These are phyloP conservation scores for Wickerhamomyces sydowiorum DNA, from an alignment of 805 yeast species.

Conservation along the genomic window DNA sequence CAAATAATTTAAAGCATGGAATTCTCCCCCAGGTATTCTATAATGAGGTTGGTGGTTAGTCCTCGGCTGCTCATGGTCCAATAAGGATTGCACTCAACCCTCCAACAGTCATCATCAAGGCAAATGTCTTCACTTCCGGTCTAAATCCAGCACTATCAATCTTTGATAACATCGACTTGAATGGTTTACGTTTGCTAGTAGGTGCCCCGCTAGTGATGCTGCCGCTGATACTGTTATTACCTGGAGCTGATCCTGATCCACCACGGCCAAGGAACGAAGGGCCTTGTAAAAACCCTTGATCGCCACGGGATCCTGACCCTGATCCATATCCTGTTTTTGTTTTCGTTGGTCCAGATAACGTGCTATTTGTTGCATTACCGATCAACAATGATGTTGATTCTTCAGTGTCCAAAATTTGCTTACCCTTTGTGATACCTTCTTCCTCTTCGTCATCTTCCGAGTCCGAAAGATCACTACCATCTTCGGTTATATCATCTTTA, in stretches of 20 bases:
- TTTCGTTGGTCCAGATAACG: neutral
- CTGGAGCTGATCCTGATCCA: no score
- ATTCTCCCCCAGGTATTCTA: no score
- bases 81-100: neutral
- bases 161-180: neutral
- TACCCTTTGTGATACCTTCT: neutral
- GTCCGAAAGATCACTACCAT: neutral
- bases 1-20: no score
- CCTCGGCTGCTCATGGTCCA: no score
- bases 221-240: neutral
- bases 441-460: neutral
- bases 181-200: neutral
- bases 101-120: neutral
- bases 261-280: neutral
- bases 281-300: neutral
- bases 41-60: no score
- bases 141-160: neutral
- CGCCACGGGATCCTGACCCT: neutral
- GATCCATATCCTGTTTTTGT: neutral
- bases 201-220: neutral
- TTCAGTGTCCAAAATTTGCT: conserved; percentile 8
- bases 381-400: neutral
- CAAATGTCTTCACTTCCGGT: neutral
- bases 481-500: neutral
- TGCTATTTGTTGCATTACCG: neutral